Base-by-base conservation (phyloP, 2,329 filamentous ascomycete genomes). In the Arthrobotrys entomopaga region DNA sequence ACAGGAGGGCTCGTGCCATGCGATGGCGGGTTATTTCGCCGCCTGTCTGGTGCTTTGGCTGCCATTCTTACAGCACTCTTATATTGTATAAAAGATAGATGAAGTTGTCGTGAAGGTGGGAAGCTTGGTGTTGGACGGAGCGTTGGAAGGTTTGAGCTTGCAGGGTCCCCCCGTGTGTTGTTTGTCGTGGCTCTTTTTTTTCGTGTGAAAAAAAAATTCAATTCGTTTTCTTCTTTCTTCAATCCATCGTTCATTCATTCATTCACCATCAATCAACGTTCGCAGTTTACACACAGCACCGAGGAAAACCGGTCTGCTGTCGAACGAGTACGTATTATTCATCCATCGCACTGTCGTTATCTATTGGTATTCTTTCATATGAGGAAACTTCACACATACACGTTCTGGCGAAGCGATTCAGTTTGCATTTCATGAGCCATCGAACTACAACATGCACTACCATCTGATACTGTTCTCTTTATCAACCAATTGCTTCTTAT, bases 11-110 rank as follows among this genome's bases (percentile, higher is more conserved):
- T 83, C 7, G 93, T 98, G 26, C 88, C 87, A 61, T 91, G 91
- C 46, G 88, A 85, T 5, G 95, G 95, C 3, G 92, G 92, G 82
- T 98, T 98, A 77, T 97, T 89, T 79, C 95, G 89, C 83, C 94
- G 89, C 81, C 93, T 88, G 81, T 99, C 95, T 66, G 90, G 71
- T 15, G 65, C 65, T 59, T 59, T 74, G 24, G 64, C 59, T 16
- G 71, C 64, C 71, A 75, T 75, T 65, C 53, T 57, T 53, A 34
- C 10, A n/a, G n/a, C n/a, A n/a, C 10, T 34, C 29, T 34, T 34
- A 34, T 34, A 34, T 52, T 54, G 16, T 6, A 43, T 43, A 38
- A 19, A 43, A 38, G 42, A 34, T 53, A 24, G 61, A 49, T 48
- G 48, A 53, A 29, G 50, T 19, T 49, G 53, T 10, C 42, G 46